Evolutionary conservation across 371 early-diverging fungal genomes (phyloP).

Genomic region (Circinella umbellata): DNA sequence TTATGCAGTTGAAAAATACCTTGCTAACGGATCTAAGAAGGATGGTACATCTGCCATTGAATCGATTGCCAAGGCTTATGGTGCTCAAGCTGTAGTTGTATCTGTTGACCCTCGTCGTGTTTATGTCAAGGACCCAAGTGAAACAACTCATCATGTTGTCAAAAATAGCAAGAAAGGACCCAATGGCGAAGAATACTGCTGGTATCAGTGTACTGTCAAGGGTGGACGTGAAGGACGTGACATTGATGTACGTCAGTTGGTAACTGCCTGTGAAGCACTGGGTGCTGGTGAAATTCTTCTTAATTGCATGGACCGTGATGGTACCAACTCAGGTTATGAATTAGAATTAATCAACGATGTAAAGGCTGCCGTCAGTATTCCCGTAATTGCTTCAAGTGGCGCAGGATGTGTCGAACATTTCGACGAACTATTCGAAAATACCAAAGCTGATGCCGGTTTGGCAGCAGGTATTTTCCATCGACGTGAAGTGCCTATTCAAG

Average conservation of each 20-base stretch:
- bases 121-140: constrained; percentile 82
- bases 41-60: constrained; percentile 84
- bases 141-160: constrained; percentile 80
- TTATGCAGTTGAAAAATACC: constrained; percentile 89
- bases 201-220: constrained; percentile 98
- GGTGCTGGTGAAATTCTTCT: constrained; percentile 97
- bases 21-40: constrained; percentile 52
- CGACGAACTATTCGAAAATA: constrained; percentile 79
- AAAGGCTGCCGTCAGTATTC: constrained; percentile 80
- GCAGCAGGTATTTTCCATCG: constrained; percentile 99
- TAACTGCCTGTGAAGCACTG: constrained; percentile 83
- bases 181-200: constrained; percentile 91
- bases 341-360: constrained; percentile 81
- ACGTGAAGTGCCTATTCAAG: constrained; percentile 85
- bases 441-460: constrained; percentile 92
- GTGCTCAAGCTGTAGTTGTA: constrained; percentile 97
- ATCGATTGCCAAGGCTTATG: constrained; percentile 91
- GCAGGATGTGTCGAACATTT: constrained; percentile 92
- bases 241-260: constrained; percentile 90
- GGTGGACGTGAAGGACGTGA: constrained; percentile 96
- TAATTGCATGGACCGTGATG: constrained; percentile 98
- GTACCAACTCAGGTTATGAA: constrained; percentile 96
- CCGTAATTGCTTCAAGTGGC: constrained; percentile 96
- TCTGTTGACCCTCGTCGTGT: constrained; percentile 96
- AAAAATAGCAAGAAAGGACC: constrained; percentile 80